Conservation (phyloP, 2,329 filamentous ascomycete genomes). For the Byssothecium circinans region DNA sequence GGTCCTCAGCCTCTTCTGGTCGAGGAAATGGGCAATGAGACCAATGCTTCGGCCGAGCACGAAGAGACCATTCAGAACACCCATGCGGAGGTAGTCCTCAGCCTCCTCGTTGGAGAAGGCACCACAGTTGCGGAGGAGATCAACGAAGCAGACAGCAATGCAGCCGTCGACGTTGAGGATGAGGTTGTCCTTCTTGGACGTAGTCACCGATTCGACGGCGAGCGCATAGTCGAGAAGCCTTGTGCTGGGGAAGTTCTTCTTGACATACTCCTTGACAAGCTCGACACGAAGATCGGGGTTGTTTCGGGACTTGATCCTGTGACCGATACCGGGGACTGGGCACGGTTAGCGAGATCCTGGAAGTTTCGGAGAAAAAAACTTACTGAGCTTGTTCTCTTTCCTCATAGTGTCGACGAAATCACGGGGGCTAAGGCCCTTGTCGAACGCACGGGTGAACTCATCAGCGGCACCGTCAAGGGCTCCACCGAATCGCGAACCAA, state of each 20-base stretch:
- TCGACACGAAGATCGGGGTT: conserved; percentile 99
- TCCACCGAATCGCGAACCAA: conserved; percentile 97
- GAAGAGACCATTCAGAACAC: conserved; percentile 99
- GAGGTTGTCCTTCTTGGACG: conserved; percentile 99
- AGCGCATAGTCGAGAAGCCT: conserved; percentile 99
- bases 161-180: conserved; percentile 99
- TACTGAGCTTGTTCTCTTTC: conserved; percentile 99
- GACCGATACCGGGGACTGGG: conserved; percentile 88
- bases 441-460: conserved; percentile 97
- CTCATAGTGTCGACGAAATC: conserved; percentile 99
- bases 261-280: conserved; percentile 98
- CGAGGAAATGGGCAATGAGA: conserved; percentile 99
- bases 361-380: conserved; percentile 32
- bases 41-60: conserved; percentile 95
- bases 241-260: conserved; percentile 95
- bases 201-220: conserved; percentile 96
- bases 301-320: conserved; percentile 99
- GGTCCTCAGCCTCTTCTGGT: conserved; percentile 98
- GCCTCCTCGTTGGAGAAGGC: conserved; percentile 95
- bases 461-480: conserved; percentile 96
- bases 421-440: conserved; percentile 96
- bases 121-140: conserved; percentile 95
- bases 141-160: conserved; percentile 98
- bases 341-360: conserved; percentile 16
- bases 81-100: conserved; percentile 98